phyloP scores from a whole-genome alignment of 2,329 filamentous ascomycete species.

The Ophiocordyceps camponoti-leonardi region DNA sequence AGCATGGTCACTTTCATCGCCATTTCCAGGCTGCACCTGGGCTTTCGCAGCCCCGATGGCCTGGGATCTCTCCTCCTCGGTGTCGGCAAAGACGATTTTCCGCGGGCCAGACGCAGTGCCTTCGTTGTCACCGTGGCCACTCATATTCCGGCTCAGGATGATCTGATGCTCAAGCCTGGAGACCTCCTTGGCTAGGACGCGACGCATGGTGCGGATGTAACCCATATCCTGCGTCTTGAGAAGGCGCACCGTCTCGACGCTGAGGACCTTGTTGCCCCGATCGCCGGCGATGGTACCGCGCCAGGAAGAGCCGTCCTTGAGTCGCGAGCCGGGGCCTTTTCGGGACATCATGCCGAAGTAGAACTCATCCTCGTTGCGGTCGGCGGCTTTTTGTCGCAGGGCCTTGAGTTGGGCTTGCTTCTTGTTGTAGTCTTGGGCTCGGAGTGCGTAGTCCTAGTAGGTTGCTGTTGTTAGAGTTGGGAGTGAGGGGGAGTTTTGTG shows the following conservation, averaged over 20 bases:
- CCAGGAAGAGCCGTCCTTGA: constrained; percentile 32
- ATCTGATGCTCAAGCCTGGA: constrained; percentile 34
- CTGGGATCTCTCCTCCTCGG: constrained; percentile 18
- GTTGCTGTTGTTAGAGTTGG: neutral
- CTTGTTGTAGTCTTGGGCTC: constrained; percentile 47
- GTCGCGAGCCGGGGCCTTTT: constrained; percentile 31
- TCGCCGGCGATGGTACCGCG: constrained; percentile 39
- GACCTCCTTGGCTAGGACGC: constrained; percentile 41
- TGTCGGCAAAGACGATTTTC: constrained; percentile 35
- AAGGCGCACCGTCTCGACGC: constrained; percentile 39
- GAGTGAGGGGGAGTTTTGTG: neutral
- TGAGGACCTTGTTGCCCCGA: constrained; percentile 36
- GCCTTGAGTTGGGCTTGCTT: constrained; percentile 44
- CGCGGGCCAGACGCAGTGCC: constrained; percentile 10
- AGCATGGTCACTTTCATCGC: constrained; percentile 6
- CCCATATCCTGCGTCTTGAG: constrained; percentile 54
- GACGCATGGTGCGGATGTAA: constrained; percentile 45
- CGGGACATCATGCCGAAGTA: constrained; percentile 54
- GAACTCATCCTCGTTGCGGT: constrained; percentile 58
- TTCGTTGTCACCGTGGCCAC: constrained; percentile 15
- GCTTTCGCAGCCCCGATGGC: constrained; percentile 12
- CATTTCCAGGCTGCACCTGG: constrained; percentile 10
- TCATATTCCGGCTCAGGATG: constrained; percentile 23
- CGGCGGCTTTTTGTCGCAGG: constrained; percentile 42
- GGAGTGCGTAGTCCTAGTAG: constrained; percentile 42